A percentile compares a stretch with the other conserved stretches of the same genome.
Conservation (phyloP, 768 basidiomycete species). For the Cytidiella melzeri region DNA sequence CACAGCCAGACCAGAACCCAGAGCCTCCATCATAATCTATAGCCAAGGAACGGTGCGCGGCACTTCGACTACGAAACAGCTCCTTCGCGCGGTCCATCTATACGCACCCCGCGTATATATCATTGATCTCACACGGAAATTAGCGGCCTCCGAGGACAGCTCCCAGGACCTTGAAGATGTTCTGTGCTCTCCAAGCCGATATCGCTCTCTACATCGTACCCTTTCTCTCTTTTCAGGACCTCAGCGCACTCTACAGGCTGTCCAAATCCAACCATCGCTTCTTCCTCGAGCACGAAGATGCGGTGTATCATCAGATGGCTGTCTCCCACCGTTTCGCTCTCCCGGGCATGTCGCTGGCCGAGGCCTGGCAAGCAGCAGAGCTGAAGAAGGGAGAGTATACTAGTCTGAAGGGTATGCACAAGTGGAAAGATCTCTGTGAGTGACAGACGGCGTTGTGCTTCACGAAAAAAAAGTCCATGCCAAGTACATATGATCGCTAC, state of each 20-base stretch:
- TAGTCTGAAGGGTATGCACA: constrained; percentile 8
- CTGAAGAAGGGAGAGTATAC: neutral
- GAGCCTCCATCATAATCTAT: no score
- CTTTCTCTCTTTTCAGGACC: constrained; percentile 15
- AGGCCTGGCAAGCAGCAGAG: constrained; percentile 4
- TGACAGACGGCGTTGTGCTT: neutral
- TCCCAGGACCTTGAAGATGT: constrained; percentile 7
- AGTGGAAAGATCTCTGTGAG: constrained; percentile 21
- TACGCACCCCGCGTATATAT: no score
- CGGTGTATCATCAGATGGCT: constrained; percentile 19
- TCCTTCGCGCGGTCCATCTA: no score
- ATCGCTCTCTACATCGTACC: constrained; percentile 17
- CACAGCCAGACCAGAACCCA: no score
- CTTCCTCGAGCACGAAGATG: constrained; percentile 14
- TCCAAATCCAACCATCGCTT: constrained; percentile 11
- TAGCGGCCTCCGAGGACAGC: no score
- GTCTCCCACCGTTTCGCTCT: constrained; percentile 16
- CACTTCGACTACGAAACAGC: no score
- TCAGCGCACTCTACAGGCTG: constrained; percentile 10
- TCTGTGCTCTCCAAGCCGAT: constrained; percentile 15
- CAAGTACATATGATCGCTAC: constrained; percentile 17
- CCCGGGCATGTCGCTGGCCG: constrained; percentile 13
- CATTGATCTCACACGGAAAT: no score
- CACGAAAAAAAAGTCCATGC: constrained; percentile 48
- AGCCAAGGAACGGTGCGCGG: no score